Base-by-base conservation (phyloP, 2,329 filamentous ascomycete genomes). In the Didymella keratinophila region DNA sequence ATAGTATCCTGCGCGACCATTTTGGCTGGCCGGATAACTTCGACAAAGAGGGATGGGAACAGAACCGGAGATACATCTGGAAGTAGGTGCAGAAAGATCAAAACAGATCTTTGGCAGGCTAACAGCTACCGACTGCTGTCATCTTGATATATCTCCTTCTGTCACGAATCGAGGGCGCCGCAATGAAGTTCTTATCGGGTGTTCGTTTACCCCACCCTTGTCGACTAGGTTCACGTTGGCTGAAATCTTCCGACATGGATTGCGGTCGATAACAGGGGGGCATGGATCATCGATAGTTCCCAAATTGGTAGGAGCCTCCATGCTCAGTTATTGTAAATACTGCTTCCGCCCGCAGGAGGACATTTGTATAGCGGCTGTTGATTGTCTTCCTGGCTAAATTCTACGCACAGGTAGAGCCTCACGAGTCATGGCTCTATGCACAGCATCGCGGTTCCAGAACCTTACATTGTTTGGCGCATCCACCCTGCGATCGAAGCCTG, bases 1-100 rank as follows among this genome's bases (percentile, higher is more conserved):
- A 39, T 23, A 49, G 28, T 21, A 39, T 49, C 16, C 32, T 49
- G 32, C 32, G 25, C 32, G 28, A 18, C 14, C 32, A 39, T 10
- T 39, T 49, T 49, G 32, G 46, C 8, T 49, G 32, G 46, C 39
- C 42, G 11, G 39, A 53, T 23, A 42, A 50, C 16, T 53, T 58
- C 25, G 36, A 41, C 36, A 39, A 39, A 21, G 52, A 53, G 21
- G 18, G 36, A 39, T 34, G 43, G 46, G 37, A 27, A 2, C 27
- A 1, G 16, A 12, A 49, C 16, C 9, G 12, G 23, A 16, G 11
- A 8, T 9, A 34, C 32, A 32, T 46, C 2, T 34, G 28, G 44
- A 23, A 34, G 28, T 28, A 46, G 44, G 28, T 46, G 18, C 1
- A 21, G 18, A 32, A 46, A 7, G 8, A 28, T 28, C 8, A 7